Conservation (phyloP, 257 asterid species). For the Lithospermum erythrorhizon region DNA sequence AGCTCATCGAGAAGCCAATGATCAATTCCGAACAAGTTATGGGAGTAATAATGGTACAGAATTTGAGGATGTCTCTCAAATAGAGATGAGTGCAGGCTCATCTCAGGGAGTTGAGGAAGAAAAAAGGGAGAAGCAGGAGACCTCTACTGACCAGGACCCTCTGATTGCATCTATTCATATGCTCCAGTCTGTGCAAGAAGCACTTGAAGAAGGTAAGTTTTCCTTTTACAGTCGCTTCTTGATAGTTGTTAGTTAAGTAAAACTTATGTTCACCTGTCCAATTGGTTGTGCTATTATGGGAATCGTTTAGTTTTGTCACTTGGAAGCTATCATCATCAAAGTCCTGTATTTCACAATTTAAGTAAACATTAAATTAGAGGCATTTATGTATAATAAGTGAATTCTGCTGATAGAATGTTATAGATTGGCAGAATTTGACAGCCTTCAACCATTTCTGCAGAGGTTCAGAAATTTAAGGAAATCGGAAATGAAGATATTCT, state of each 20-base stretch:
- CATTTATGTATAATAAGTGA: background rate
- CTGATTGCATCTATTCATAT: conserved; percentile 32
- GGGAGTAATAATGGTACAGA: conserved; percentile 28
- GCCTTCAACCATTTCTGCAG: conserved; percentile 24
- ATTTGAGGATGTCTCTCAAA: conserved; percentile 30
- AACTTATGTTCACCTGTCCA: background rate
- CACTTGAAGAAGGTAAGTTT: conserved; percentile 48
- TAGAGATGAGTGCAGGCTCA: conserved; percentile 37
- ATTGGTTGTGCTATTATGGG: background rate
- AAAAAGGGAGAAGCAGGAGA: conserved; percentile 31
- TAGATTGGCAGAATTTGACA: background rate
- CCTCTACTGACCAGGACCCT: conserved; percentile 38
- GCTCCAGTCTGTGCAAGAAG: conserved; percentile 55
- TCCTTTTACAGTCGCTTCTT: conserved; percentile 8
- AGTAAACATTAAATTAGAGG: background rate
- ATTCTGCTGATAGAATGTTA: background rate
- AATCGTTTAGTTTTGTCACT: background rate
- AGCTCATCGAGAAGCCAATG: conserved; percentile 24
- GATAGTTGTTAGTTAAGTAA: background rate
- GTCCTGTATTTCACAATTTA: background rate
- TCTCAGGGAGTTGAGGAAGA: conserved; percentile 42
- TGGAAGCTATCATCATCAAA: background rate
- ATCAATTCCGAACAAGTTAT: conserved; percentile 31
- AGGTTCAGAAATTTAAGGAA: conserved; percentile 53
- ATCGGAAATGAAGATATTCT: conserved; percentile 28